Base-by-base conservation (phyloP, 2,329 filamentous ascomycete genomes). In the Pestalotiopsis fici region DNA sequence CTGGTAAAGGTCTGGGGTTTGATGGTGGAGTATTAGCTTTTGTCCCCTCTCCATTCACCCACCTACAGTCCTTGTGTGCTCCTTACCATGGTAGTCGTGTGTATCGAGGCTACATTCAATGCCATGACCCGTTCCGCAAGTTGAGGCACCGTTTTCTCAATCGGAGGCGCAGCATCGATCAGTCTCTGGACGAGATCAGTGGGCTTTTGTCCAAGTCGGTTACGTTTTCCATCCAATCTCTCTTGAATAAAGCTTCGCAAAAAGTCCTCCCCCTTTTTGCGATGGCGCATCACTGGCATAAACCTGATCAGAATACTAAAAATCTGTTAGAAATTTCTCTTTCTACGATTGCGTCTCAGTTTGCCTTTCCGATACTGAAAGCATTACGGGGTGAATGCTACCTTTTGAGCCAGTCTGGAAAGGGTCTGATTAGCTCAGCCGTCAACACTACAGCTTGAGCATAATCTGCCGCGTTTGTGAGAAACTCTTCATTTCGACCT, bases 401-500 rank as follows among this genome's bases (percentile, higher is more conserved):
- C 66, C 27, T 15, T 50, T 68, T 68, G 43, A 66, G 18, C 63
- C 56, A 68, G 39, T 63, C 66, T 13, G 64, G 64, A 28, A 68
- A 66, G 4, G 28, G 37, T 37, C 63, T 61, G 27, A 68, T 65
- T 28, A 68, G 28, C 39, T 68, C 66, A 35, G 66, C 56, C 15
- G 64, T 39, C 6, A 68, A 62, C n/a, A 66, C 66, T 6, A 68
- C 64, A 6, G 56, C 63, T 54, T 68, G 55, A 25, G 66, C 64
- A 47, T 63, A 68, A 23, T 65, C 63, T 3, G 57, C 35, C 13
- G 66, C 64, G 23, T 63, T 62, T 3, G 18, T 23, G 21, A 68
- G 66, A n/a, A 62, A 68, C 35, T 56, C 63, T 43, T 68, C 64
- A 50, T 68, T 68, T 2, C 64, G 63, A 39, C 66, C 66, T 68